Conservation (phyloP, 495 filamentous ascomycete species). For the Penicillium lividum region DNA sequence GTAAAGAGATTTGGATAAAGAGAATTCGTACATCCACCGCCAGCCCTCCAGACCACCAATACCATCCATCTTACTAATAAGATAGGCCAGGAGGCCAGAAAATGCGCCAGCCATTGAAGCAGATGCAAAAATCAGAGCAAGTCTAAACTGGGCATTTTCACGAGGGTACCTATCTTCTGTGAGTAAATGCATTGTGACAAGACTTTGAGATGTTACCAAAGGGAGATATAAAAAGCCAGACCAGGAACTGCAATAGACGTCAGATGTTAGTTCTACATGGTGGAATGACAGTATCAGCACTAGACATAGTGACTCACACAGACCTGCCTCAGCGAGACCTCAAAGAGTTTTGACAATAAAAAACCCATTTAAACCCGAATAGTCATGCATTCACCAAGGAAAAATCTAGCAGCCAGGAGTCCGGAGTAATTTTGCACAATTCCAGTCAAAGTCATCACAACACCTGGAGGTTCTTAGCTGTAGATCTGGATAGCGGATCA, state of each 20-base stretch:
- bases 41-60: slow-evolving; percentile 13
- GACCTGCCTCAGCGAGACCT: slow-evolving; percentile 13
- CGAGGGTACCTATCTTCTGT: slow-evolving; percentile 12
- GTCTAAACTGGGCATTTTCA: slow-evolving; percentile 12
- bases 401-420: slow-evolving; percentile 70
- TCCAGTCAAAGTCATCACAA: slow-evolving; percentile 65
- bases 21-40: slow-evolving; percentile 14
- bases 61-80: slow-evolving; percentile 15
- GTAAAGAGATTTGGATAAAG: neutral
- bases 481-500: neutral
- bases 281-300: neutral
- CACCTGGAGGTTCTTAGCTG: neutral
- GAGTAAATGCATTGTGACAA: neutral
- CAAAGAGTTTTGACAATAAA: neutral
- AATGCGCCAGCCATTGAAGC: slow-evolving; percentile 18
- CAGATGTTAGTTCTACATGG: neutral
- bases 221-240: slow-evolving; percentile 14
- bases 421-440: slow-evolving; percentile 68
- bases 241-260: slow-evolving; percentile 10
- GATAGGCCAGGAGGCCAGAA: slow-evolving; percentile 15
- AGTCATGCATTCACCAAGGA: slow-evolving; percentile 55
- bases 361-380: neutral
- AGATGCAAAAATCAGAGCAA: slow-evolving; percentile 14
- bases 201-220: slow-evolving; percentile 6
- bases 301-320: slow-evolving; percentile 7